Percentiles rank a stretch among this genome's conserved stretches.
phyloP scores from a whole-genome alignment of 768 basidiomycete genomes.

The Agrocybe chaxingu region DNA sequence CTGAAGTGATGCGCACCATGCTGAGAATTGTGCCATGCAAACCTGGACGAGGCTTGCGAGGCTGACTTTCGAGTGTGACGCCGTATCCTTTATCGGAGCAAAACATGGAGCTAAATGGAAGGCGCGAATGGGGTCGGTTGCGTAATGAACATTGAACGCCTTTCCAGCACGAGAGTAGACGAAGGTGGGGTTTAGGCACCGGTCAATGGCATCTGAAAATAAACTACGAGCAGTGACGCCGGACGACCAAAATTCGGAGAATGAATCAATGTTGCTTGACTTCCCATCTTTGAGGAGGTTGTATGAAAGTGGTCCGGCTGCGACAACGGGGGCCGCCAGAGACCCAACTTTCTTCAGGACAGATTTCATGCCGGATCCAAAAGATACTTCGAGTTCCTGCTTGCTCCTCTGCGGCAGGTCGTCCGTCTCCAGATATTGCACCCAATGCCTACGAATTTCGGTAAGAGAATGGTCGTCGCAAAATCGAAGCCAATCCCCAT shows the following conservation, averaged over 20 bases:
- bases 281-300: background rate
- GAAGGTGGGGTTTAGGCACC: constrained; percentile 6
- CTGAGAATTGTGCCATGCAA: constrained; percentile 1
- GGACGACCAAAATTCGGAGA: constrained; percentile 27
- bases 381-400: constrained; percentile 6
- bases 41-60: constrained; percentile 1
- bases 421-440: constrained; percentile 23
- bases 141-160: constrained; percentile 30
- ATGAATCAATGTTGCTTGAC: constrained; percentile 5
- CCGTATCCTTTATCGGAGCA: constrained; percentile 9
- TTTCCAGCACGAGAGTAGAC: constrained; percentile 25
- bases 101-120: constrained; percentile 30
- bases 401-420: constrained; percentile 9
- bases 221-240: constrained; percentile 21
- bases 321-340: too few species aligned
- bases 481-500: constrained; percentile 25
- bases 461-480: constrained; percentile 25
- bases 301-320: background rate
- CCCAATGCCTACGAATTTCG: constrained; percentile 29
- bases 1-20: constrained; percentile 28
- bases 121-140: constrained; percentile 24
- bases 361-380: too few species aligned
- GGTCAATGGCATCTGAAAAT: constrained; percentile 10
- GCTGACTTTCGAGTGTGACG: constrained; percentile 8
- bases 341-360: too few species aligned